Evolutionary conservation across 1,139 yeast genomes (phyloP).

Genomic region (Kodamaea ohmeri): DNA sequence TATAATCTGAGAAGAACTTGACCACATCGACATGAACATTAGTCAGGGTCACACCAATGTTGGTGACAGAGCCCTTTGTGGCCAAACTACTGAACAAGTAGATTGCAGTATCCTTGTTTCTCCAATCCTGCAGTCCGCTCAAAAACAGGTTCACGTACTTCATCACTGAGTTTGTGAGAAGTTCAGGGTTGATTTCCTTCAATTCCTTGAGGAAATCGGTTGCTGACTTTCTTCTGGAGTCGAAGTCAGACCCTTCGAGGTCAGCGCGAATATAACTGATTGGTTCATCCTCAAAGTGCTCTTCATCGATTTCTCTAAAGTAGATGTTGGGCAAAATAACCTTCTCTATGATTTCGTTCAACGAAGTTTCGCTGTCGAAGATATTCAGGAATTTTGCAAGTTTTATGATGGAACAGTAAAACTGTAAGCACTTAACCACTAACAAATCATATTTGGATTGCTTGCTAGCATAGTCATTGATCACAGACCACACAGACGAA

Average conservation of each 20-base stretch:
- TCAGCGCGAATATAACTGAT: constrained; percentile 89
- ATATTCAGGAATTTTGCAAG: constrained; percentile 59
- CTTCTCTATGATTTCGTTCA: constrained; percentile 75
- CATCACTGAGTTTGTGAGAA: constrained; percentile 75
- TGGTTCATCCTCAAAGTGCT: constrained; percentile 94
- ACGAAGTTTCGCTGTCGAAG: constrained; percentile 64
- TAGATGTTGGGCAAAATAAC: constrained; percentile 86
- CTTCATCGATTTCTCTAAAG: constrained; percentile 84
- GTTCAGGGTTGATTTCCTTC: constrained; percentile 72
- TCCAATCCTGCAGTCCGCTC: constrained; percentile 57
- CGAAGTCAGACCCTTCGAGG: constrained; percentile 91
- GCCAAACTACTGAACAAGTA: constrained; percentile 88
- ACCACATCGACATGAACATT: constrained; percentile 84
- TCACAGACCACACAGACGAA: constrained; percentile 75
- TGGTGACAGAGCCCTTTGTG: constrained; percentile 81
- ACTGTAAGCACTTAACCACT: constrained; percentile 76
- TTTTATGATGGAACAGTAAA: constrained; percentile 78
- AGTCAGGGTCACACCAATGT: constrained; percentile 84
- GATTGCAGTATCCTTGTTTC: constrained; percentile 80
- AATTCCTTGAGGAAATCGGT: constrained; percentile 88
- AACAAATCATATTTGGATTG: constrained; percentile 82
- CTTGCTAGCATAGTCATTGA: constrained; percentile 58
- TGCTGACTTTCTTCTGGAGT: constrained; percentile 87
- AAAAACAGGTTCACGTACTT: constrained; percentile 72
- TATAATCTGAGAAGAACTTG: constrained; percentile 73